A percentile compares a stretch with the other conserved stretches of the same genome.
Conservation (phyloP, 176 grass and related monocot genomes). For the sorghum (Sorghum bicolor) region Sorghum_bicolor_NCBIv3 NC_012873.2:59152501-59153000, state of each 20-base stretch:
- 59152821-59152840: background rate
- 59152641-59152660: slow-evolving; percentile 83
- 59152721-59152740: background rate
- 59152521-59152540: slow-evolving; percentile 10
- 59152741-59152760: background rate
- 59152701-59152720: background rate
- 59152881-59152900: background rate
- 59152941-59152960: background rate
- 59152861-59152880: background rate
- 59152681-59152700: background rate
- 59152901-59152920: no score
- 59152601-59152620: slow-evolving; percentile 98
- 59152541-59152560: background rate
- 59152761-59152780: background rate
- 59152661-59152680: slow-evolving; percentile 83
- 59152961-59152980: background rate
- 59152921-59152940: background rate
- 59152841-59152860: background rate
- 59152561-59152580: background rate
- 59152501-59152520: background rate
- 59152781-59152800: background rate
- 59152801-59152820: background rate
- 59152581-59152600: slow-evolving; percentile 69
- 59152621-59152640: slow-evolving; percentile 92
- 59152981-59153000: background rate